A percentile compares a stretch with the other conserved stretches of the same genome.
Conservation (phyloP, 805 yeast species). For the Ogataea neopini region DNA sequence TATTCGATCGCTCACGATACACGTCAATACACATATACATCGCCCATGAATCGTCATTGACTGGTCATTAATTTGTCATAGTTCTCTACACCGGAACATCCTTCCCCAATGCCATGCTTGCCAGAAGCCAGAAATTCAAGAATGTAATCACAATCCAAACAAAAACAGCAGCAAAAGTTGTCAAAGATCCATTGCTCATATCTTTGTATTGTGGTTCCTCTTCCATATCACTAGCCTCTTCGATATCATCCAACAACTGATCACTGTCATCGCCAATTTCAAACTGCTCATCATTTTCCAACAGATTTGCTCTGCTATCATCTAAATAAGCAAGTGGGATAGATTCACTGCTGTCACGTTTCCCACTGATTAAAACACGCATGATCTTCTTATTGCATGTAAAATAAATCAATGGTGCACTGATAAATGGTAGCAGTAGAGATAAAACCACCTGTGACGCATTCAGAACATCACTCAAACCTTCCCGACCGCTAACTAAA, state of each 20-base stretch:
- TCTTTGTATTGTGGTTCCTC: constrained; percentile 44
- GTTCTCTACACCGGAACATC: constrained; percentile 28
- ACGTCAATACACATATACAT: neutral
- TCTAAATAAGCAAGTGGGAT: constrained; percentile 13
- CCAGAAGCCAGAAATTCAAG: constrained; percentile 69
- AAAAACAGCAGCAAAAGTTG: constrained; percentile 53
- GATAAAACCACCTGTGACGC: constrained; percentile 82
- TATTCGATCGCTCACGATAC: neutral
- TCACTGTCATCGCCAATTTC: neutral
- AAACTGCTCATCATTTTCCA: constrained; percentile 6
- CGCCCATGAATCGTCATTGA: neutral
- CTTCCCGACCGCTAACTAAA: constrained; percentile 73
- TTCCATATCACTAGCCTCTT: constrained; percentile 10
- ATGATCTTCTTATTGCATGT: constrained; percentile 58
- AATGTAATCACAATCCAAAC: constrained; percentile 74
- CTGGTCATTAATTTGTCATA: too few relatives aligned
- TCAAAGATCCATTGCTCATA: constrained; percentile 64
- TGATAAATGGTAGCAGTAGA: constrained; percentile 78
- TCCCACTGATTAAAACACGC: constrained; percentile 30
- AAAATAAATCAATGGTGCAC: constrained; percentile 84
- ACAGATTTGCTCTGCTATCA: constrained; percentile 14
- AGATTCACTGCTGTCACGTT: constrained; percentile 8
- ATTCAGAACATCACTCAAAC: constrained; percentile 72
- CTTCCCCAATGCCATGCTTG: constrained; percentile 35
- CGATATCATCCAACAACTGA: constrained; percentile 1